Base-by-base conservation (phyloP, 2,329 filamentous ascomycete genomes). In the Neonectria faginata region DNA sequence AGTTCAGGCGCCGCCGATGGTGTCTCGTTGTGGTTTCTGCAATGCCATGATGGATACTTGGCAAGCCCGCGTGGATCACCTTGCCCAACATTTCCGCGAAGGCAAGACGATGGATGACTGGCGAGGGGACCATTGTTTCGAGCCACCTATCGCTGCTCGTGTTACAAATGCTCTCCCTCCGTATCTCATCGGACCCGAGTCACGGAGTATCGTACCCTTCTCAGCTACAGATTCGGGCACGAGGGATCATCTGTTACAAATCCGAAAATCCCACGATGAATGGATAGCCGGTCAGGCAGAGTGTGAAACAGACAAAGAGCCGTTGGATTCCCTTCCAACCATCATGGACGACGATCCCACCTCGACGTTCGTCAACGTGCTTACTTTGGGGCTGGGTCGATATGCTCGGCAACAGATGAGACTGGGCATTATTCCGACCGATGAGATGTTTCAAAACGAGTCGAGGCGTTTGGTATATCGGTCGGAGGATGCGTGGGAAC, bases 1-100 rank as follows among this genome's bases (percentile, higher is more conserved):
- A 47, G 62, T 70, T 5, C 64, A 72, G 16, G 66, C 68, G 0
- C 66, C 69, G 2, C 54, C 68, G 0, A 60, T 78, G 2, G 50
- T 57, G 2, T 77, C 75, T 1, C 70, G 76, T 1, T 78, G 76
- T 18, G 76, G 76, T 0, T 76, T 78, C 41, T 78, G 76, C 33
- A 67, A 67, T 12, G 50, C 66, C 7, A 44, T 51, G 0, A 65
- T 77, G 52, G 36, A 62, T 11, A 70, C 71, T 0, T 78, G 76
- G 76, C 57, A 66, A 18, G 68, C 72, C 10, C 72, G 76, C 0
- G 52, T 68, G 1, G 75, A 77, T 31, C 74, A 75, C 53, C 66
- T 76, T n/a, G 67, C 73, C 1, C 54, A 58, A 1, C 72, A 75
- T 41, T 76, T 74, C 20, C 65, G 62, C 5, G 56, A 68, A 54